Evolutionary conservation across 495 filamentous ascomycete species (phyloP), one percentile per base, ranked within the genome.

Genomic region (Saxophila tyrrhenica): DNA sequence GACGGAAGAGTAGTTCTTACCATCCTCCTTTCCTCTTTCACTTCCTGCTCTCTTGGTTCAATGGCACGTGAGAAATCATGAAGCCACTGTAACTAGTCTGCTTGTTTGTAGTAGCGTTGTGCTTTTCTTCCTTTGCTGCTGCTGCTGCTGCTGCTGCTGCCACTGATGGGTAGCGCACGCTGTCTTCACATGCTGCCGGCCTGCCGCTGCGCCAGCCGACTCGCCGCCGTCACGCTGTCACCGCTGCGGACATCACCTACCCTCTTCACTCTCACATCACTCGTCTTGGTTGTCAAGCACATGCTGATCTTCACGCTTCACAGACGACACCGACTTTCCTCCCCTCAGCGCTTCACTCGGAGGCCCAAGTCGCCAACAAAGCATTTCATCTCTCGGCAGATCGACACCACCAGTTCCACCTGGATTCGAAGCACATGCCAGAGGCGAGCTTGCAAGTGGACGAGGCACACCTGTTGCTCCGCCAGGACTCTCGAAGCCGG

Each of bases 371-470:
- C 49, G 49, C 29, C 29, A 25, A 9, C 39, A 53, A 35, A 56
- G 52, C 38, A 52, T 56, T 48, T 39, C 50, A 41, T 59, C 16
- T 55, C 54, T 16, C 43, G 54, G 1, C 49, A 35, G 45, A 35
- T 53, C 57, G 3, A 60, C 61, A 25, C 55, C 61, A 3, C 54
- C 58, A 9, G 51, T 61, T 1, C 58, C 58, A n/a, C 61, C 54
- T 17, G 61, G 61, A 15, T 60, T 63, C 48, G 58, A 63, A 51
- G 32, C 1, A 9, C 38, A 16, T 2, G 3, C 22, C 2, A 47
- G 38, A 13, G 32, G 52, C 29, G 29, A 35, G 29, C 29, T 35
- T 22, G 48, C 47, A 13, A 22, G 45, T 2, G 47, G 61, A 22
- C 54, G 59, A n/a, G 42, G 49, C 2, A 58, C 55, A 2, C 58